Evolutionary conservation across 1,284 basidiomycete species (phyloP).

Genomic region (Malassezia brasiliensis): DNA sequence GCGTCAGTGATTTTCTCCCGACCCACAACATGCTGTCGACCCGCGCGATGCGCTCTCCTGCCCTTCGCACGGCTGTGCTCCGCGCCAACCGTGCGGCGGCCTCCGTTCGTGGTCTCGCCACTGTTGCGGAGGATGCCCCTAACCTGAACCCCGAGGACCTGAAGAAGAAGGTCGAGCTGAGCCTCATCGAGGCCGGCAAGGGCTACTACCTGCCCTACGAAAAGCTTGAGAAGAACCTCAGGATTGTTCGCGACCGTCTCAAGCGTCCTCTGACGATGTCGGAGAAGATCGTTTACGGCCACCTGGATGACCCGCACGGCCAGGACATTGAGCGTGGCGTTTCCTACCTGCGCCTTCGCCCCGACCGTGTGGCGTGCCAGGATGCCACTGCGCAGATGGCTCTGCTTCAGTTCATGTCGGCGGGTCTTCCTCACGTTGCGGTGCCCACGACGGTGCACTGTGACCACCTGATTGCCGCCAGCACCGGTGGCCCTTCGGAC

Average conservation of each 20-base stretch:
- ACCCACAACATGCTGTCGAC: slow-evolving; percentile 17
- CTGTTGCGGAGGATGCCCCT: slow-evolving; percentile 43
- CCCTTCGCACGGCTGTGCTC: slow-evolving; percentile 17
- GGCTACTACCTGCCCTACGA: slow-evolving; percentile 48
- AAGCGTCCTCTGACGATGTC: slow-evolving; percentile 45
- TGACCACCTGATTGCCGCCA: slow-evolving; percentile 97
- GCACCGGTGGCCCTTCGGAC: slow-evolving; percentile 85
- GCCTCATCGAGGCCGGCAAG: slow-evolving; percentile 44
- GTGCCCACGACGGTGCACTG: slow-evolving; percentile 90
- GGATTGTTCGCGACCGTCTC: slow-evolving; percentile 44
- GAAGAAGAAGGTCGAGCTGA: slow-evolving; percentile 47
- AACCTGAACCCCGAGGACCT: slow-evolving; percentile 34
- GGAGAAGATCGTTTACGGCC: slow-evolving; percentile 49
- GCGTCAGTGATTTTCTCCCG: not conserved
- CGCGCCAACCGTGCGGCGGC: slow-evolving; percentile 16
- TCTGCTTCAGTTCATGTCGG: slow-evolving; percentile 97
- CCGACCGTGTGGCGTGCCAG: slow-evolving; percentile 86
- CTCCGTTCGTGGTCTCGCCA: slow-evolving; percentile 37
- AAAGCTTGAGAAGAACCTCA: slow-evolving; percentile 46
- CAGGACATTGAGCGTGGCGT: slow-evolving; percentile 45
- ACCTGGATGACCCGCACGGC: slow-evolving; percentile 46
- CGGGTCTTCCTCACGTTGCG: slow-evolving; percentile 71
- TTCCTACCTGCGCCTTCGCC: slow-evolving; percentile 48
- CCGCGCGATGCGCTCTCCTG: slow-evolving; percentile 22
- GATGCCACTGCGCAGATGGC: slow-evolving; percentile 99